Evolutionary conservation across 768 basidiomycete species (phyloP).

Genomic region (Tulasnella sp.): DNA sequence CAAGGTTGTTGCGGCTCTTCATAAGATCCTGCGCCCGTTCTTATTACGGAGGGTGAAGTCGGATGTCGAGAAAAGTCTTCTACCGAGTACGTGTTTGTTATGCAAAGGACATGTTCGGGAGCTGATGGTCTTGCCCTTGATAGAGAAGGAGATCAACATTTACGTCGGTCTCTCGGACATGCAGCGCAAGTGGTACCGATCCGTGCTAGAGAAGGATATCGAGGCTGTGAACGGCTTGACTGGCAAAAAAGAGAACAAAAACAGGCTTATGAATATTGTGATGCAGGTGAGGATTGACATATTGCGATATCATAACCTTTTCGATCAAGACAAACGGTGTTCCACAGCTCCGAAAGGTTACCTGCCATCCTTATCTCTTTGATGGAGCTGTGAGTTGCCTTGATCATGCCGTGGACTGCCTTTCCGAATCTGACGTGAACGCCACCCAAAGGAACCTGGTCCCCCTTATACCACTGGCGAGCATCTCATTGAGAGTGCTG

Average conservation of each 20-base stretch:
- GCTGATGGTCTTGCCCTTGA: conserved; percentile 7
- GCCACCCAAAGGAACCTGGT: conserved; percentile 64
- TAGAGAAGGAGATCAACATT: conserved; percentile 97
- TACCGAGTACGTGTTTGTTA: conserved; percentile 54
- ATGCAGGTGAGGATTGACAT: conserved; percentile 67
- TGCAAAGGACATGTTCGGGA: background rate
- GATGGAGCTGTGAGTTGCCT: conserved; percentile 62
- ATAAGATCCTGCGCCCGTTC: conserved; percentile 94
- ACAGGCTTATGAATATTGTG: conserved; percentile 94
- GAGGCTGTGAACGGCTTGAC: conserved; percentile 96
- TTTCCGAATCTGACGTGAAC: background rate
- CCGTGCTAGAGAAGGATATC: conserved; percentile 93
- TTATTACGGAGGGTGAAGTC: conserved; percentile 86
- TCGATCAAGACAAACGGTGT: background rate
- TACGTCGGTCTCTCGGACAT: conserved; percentile 95
- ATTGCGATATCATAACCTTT: background rate
- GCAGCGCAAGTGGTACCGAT: conserved; percentile 97
- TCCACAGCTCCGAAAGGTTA: conserved; percentile 36
- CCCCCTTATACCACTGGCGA: conserved; percentile 98
- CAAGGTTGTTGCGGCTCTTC: conserved; percentile 90
- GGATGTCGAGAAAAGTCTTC: conserved; percentile 90
- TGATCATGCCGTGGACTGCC: background rate
- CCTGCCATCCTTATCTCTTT: conserved; percentile 84
- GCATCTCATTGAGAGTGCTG: conserved; percentile 85
- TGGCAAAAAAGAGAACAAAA: conserved; percentile 98